Evolutionary conservation across 768 basidiomycete species (phyloP).

Genomic region (Naganishia randhawae): DNA sequence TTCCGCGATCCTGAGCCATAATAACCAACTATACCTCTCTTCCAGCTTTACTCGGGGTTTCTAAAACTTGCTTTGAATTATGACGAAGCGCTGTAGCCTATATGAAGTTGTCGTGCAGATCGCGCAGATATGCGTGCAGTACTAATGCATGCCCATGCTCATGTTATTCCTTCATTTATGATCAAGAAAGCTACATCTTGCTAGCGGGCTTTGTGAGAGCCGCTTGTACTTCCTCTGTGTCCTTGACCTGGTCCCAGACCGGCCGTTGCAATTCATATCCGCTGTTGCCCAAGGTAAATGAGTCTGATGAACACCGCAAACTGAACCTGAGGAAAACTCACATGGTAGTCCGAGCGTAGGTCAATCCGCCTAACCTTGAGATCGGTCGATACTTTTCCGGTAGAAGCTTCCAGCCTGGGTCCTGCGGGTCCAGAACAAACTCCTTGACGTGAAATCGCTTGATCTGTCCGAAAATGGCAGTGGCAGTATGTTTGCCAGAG

Average conservation of each 20-base stretch:
- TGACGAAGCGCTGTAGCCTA: background rate
- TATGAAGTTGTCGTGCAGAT: background rate
- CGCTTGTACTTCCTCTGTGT: constrained; percentile 23
- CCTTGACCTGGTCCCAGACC: constrained; percentile 53
- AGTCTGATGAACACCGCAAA: background rate
- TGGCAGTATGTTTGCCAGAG: constrained; percentile 29
- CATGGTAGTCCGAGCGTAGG: constrained; percentile 29
- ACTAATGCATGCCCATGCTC: background rate
- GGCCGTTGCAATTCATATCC: constrained; percentile 52
- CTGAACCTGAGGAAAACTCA: background rate
- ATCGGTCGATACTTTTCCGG: constrained; percentile 45
- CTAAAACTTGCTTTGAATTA: background rate
- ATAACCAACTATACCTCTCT: constrained; percentile 2
- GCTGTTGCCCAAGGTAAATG: background rate
- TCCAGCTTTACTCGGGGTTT: constrained; percentile 21
- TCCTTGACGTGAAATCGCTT: constrained; percentile 49
- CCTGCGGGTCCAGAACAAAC: constrained; percentile 38
- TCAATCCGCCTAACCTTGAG: constrained; percentile 58
- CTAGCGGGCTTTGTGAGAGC: background rate
- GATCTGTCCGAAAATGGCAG: constrained; percentile 47
- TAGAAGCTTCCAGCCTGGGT: constrained; percentile 36
- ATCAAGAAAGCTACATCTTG: background rate
- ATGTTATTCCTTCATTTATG: background rate
- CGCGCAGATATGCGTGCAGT: background rate
- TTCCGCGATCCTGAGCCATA: too few species aligned